Percentiles rank a stretch among this genome's conserved stretches.
Evolutionary conservation across 2,329 filamentous ascomycete species (phyloP).

Genomic region (Huntiella savannae): DNA sequence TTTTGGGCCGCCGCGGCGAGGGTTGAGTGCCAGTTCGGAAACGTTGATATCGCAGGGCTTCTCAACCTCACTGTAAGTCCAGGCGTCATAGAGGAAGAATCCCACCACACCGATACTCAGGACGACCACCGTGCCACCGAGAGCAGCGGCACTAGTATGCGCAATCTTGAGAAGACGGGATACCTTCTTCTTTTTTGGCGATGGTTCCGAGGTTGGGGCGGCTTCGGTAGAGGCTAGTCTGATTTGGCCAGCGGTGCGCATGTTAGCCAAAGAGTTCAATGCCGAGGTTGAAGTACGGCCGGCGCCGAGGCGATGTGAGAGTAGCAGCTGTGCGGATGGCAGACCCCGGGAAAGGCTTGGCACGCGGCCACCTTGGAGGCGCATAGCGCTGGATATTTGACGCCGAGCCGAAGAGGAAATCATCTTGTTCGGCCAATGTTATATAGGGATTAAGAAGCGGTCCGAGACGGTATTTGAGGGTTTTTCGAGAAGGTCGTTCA

Average conservation of each 20-base stretch:
- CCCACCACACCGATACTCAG: constrained; percentile 49
- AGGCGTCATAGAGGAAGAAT: constrained; percentile 89
- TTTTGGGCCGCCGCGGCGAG: constrained; percentile 73
- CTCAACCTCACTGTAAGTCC: constrained; percentile 62
- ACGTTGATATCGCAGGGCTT: constrained; percentile 56
- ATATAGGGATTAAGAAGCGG: too few species aligned
- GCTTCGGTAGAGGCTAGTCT: constrained; percentile 2
- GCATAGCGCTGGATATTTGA: constrained; percentile 1
- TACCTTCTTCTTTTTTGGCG: constrained; percentile 17
- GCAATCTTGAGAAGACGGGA: constrained; percentile 36
- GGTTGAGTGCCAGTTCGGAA: constrained; percentile 65
- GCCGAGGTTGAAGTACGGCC: not conserved
- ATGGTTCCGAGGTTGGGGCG: not conserved
- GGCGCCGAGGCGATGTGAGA: not conserved
- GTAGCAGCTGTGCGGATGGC: not conserved
- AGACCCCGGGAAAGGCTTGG: not conserved
- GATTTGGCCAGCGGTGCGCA: constrained; percentile 1
- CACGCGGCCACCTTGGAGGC: not conserved
- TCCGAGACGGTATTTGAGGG: too few species aligned
- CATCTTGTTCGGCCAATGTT: not conserved
- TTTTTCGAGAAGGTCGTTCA: too few species aligned
- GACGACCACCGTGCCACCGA: constrained; percentile 59
- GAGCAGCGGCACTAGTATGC: constrained; percentile 49
- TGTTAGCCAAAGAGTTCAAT: not conserved
- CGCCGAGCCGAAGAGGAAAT: not conserved